These are phyloP conservation scores for Pelargonium cotyledonis DNA, from an alignment of 441 rosid species.

Conservation along the genomic window DNA sequence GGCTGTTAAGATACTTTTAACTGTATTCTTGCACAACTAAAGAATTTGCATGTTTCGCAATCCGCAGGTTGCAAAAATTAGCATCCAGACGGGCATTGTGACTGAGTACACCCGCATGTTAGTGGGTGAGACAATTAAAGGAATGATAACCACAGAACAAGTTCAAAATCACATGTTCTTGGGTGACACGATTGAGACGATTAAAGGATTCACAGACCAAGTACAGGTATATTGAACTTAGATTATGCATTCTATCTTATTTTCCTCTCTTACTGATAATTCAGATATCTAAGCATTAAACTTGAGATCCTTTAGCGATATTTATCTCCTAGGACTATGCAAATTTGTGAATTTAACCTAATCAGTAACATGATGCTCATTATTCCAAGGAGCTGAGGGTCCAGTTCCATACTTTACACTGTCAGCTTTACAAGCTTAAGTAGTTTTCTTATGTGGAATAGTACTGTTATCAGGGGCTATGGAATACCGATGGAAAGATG, in stretches of 20 bases:
- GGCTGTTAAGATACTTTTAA: neutral
- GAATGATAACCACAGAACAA: conserved; percentile 23
- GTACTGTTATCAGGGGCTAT: conserved; percentile 27
- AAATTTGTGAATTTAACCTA: neutral
- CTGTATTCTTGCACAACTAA: neutral
- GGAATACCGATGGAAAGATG: conserved; percentile 28
- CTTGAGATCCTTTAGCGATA: conserved; percentile 1
- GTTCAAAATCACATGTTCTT: conserved; percentile 11
- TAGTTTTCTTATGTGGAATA: neutral
- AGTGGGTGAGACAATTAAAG: conserved; percentile 47
- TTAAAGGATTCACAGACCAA: too few relatives aligned
- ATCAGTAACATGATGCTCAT: too few relatives aligned
- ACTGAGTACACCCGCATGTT: conserved; percentile 78
- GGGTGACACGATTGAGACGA: too few relatives aligned
- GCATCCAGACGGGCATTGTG: conserved; percentile 46
- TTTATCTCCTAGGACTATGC: neutral
- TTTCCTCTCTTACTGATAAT: neutral
- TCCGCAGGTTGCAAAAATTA: conserved; percentile 56
- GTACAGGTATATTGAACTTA: conserved; percentile 24
- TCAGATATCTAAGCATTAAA: neutral
- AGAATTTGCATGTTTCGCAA: conserved; percentile 13
- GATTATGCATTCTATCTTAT: neutral
- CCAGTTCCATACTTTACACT: neutral
- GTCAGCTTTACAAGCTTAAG: neutral
- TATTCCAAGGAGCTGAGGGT: neutral